A percentile compares a stretch with the other conserved stretches of the same genome.
phyloP scores from a whole-genome alignment of 192 early-diverging fungal genomes.

The Backusella parvicylindrica region DNA sequence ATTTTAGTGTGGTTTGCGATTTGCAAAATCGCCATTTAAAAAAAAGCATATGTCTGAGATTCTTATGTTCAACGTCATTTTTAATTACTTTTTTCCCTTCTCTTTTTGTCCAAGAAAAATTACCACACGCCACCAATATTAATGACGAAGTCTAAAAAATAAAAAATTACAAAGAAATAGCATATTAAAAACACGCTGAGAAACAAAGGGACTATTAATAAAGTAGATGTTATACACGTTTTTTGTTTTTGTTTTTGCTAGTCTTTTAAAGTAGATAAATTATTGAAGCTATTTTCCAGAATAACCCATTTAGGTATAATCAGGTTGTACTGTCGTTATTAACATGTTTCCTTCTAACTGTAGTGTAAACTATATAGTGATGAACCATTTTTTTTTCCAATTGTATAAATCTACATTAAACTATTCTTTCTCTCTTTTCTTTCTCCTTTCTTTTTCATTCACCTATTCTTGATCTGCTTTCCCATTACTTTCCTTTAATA shows the following conservation, averaged over 20 bases:
- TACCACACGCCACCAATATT: neutral
- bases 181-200: neutral
- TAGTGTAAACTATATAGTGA: neutral
- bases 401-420: neutral
- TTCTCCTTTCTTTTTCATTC: neutral
- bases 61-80: neutral
- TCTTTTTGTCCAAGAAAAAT: neutral
- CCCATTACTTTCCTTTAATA: neutral
- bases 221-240: conserved; percentile 1
- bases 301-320: conserved; percentile 1
- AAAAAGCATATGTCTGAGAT: neutral
- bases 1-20: neutral
- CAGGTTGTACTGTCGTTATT: conserved; percentile 1
- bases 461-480: neutral
- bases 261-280: neutral
- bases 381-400: neutral
- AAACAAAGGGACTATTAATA: neutral
- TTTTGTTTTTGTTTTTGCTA: neutral
- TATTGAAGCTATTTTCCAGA: neutral
- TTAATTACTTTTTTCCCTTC: neutral
- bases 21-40: neutral
- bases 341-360: neutral
- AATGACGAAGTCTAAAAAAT: neutral
- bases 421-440: neutral
- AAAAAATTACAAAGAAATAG: neutral